Percentiles rank a stretch among this genome's conserved stretches.
These are phyloP conservation scores for Heteromeles arbutifolia DNA, from an alignment of 306 rosid species.

Conservation along the genomic window DNA sequence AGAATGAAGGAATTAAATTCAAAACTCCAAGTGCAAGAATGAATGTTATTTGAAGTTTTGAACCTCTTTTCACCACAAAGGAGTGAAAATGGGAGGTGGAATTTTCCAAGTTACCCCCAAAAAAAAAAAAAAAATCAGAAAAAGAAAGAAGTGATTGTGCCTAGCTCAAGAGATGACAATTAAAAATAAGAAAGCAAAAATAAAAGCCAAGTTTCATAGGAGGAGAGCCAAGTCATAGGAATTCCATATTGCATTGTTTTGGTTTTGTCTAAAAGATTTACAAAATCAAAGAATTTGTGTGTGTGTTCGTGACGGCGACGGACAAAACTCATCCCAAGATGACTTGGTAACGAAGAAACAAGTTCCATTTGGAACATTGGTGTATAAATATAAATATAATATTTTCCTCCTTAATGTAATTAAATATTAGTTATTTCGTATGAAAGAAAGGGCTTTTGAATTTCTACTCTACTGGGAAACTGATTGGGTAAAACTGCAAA, in stretches of 20 bases:
- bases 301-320: constrained; percentile 6
- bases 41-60: too few species aligned
- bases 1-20: too few species aligned
- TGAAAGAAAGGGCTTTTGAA: background rate
- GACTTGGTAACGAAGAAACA: background rate
- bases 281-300: background rate
- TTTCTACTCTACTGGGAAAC: background rate
- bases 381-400: background rate
- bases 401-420: background rate
- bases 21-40: too few species aligned
- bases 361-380: background rate
- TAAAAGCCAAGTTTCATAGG: background rate
- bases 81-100: background rate
- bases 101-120: background rate
- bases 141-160: too few species aligned
- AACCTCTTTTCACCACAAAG: too few species aligned
- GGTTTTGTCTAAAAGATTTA: background rate
- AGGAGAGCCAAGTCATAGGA: background rate
- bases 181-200: background rate
- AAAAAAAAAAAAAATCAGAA: too few species aligned
- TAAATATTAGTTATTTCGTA: background rate
- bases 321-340: constrained; percentile 10
- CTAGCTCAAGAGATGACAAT: background rate
- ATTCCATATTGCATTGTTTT: background rate
- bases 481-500: background rate